Base-by-base conservation (phyloP, 306 rosid species). In the Trifolium repens region DNA sequence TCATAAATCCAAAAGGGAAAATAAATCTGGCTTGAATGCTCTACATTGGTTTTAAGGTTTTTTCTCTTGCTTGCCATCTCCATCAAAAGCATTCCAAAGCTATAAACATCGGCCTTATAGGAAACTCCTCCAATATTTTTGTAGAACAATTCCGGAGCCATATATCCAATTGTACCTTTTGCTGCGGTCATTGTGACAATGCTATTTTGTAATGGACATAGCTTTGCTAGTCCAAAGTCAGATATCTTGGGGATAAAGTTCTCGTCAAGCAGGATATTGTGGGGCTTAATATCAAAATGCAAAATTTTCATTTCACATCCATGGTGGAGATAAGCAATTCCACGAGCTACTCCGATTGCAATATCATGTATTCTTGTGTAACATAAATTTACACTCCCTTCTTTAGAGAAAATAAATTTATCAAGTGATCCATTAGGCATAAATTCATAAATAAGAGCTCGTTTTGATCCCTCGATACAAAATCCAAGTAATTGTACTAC, bases 291-390 rank as follows among this genome's bases (percentile, higher is more conserved):
- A 52, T 79, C 39, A 5, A 80, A 67, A 47, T 80, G 79, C 42
- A 81, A n/a, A 43, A 81, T 81, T 8, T 70, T 49, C 73, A 81
- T 75, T 5, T 70, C 76, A 54, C 84, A 81, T 0, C 84, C 78
- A 6, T 69, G 49, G 0, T 76, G 84, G 2, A 76, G 54, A 54
- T 81, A 81, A 1, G 61, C 70, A 70, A 81, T 76, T 5, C 84
- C 81, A 3, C 17, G 35, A 42, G 84, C 86, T 4, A 82, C 27
- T 61, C 80, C 80, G 22, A 78, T 49, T 1, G 83, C 53, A 9
- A 78, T 82, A 3, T 9, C 16, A 74, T 27, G 68, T 26, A 68
- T 8, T 54, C 63, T 44, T 0, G 60, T 68, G 14, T 14, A 46
- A 6, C 34, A 65, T 57, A 72, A 57, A 14, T 26, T 16, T 8